Base-by-base conservation (phyloP, 768 basidiomycete species). In the Podaxis sp. region DNA sequence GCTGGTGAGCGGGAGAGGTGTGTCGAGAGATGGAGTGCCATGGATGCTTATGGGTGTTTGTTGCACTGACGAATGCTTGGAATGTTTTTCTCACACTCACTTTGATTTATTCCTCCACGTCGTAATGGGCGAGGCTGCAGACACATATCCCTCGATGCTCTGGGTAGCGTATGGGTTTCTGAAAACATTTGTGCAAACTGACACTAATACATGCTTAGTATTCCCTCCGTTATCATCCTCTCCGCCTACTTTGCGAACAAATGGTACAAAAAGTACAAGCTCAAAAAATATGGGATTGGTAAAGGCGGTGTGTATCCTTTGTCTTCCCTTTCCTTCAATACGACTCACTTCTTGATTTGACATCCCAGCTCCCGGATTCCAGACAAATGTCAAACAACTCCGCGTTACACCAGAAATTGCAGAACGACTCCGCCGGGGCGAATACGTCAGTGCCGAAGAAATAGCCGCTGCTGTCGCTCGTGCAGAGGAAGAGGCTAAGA, bases 371-470 rank as follows among this genome's bases (percentile, higher is more conserved):
- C 78, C 79, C 2, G 84, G 84, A 6, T 85, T 85, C 69, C 83
- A 84, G 69, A 85, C 84, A 0, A 79, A 77, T 57, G 83, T 85
- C 43, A 75, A 75, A 41, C 73, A 74, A 40, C 74, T 85, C 24
- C 81, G 79, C 24, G 76, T 85, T 56, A 82, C 84, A 2, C 82
- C 84, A 3, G 83, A 83, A 67, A 81, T 85, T 46, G 82, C 82
- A 24, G 82, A 79, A 4, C 80, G 84, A 12, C 72, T 85, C 33
- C 70, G 78, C 52, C 72, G 81, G 49, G 84, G 84, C 1, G 84
- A 85, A 67, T 71, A 81, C 22, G 84, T 85, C 12, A 80, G 75
- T 59, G 79, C 82, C 1, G 82, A 81, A 41, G 84, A 85, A 65
- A 82, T 85, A 55, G 76, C 79, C 7, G 77, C 74, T 25, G 82